Evolutionary conservation across 2,329 filamentous ascomycete species (phyloP).

Genomic region (Scolecobasidium constrictum): DNA sequence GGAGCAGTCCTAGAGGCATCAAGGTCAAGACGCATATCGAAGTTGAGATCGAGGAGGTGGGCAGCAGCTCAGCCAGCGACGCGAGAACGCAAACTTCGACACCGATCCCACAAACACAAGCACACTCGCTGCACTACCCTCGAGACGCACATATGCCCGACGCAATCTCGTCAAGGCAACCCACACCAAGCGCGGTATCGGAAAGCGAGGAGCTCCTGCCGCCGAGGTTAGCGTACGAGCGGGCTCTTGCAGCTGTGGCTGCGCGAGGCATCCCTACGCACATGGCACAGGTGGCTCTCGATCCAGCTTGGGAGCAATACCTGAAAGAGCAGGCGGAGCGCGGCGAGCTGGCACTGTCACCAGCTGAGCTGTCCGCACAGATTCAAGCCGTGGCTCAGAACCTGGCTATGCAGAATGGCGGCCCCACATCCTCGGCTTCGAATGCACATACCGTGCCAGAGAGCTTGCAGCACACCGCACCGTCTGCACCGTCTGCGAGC

Average conservation of each 20-base stretch:
- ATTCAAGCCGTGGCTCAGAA: not conserved
- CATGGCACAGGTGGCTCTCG: not conserved
- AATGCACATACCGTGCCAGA: not conserved
- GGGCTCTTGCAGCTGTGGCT: slow-evolving; percentile 55
- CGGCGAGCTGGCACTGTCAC: slow-evolving; percentile 24
- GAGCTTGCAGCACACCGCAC: not conserved
- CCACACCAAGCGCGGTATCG: not conserved
- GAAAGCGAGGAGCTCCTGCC: slow-evolving; percentile 18
- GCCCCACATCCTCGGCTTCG: not conserved
- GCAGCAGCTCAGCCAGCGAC: not conserved
- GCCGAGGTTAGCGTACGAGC: slow-evolving; percentile 32
- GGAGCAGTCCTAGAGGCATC: slow-evolving; percentile 17
- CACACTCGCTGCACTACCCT: not conserved
- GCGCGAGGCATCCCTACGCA: slow-evolving; percentile 46
- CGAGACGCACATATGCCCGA: slow-evolving; percentile 7
- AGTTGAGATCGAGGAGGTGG: slow-evolving; percentile 23
- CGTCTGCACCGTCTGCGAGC: too few relatives aligned
- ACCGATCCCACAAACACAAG: slow-evolving; percentile 1
- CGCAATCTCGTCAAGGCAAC: slow-evolving; percentile 1
- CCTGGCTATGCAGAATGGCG: not conserved
- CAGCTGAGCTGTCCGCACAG: not conserved
- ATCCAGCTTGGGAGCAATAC: slow-evolving; percentile 60
- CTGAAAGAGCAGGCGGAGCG: slow-evolving; percentile 59
- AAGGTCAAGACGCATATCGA: slow-evolving; percentile 32
- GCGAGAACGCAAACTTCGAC: not conserved